Conservation (phyloP, 2,329 filamentous ascomycete genomes). For the Diaporthe citriasiana region DNA sequence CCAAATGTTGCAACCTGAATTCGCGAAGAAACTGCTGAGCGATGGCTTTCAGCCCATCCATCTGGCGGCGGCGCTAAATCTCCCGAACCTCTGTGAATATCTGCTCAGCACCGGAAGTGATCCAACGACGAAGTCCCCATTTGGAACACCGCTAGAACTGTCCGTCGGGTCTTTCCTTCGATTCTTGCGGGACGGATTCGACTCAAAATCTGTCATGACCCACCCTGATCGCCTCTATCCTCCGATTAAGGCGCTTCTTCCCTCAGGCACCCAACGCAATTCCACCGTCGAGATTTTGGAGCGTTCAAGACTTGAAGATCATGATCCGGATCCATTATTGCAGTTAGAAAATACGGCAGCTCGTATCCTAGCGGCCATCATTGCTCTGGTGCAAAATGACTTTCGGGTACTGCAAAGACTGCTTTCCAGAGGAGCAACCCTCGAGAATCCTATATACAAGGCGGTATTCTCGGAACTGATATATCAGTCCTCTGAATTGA, state of each 20-base stretch:
- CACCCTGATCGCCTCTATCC: background rate
- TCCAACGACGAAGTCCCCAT: background rate
- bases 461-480: background rate
- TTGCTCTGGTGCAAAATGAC: background rate
- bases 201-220: background rate
- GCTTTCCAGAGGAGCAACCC: background rate
- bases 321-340: accelerated
- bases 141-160: background rate
- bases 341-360: background rate
- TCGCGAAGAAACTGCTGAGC: background rate
- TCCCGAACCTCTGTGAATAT: background rate
- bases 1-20: accelerated
- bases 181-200: background rate
- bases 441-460: background rate
- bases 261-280: background rate
- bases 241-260: background rate
- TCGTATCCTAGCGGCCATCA: background rate
- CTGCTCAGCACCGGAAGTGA: background rate
- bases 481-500: accelerated
- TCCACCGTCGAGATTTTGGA: background rate
- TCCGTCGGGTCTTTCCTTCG: background rate
- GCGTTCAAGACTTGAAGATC: no score
- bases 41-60: background rate
- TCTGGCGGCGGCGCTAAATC: background rate
- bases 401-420: background rate